Percentiles rank a stretch among this genome's conserved stretches.
Conservation (phyloP, 257 asterid genomes). For the Echium plantagineum region DNA sequence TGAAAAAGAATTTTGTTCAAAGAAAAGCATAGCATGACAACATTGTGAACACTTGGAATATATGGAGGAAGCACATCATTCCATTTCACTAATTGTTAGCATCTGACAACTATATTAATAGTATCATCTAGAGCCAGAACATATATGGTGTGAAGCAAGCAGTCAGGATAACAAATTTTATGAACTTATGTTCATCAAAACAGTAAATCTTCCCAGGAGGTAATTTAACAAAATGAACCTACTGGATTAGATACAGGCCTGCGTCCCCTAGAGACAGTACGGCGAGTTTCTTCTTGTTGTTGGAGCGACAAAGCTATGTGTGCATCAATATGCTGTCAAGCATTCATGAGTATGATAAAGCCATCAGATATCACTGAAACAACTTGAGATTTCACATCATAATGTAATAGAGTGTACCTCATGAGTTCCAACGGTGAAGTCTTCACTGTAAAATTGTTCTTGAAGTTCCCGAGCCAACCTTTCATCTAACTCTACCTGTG, state of each 20-base stretch:
- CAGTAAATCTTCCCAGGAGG: background rate
- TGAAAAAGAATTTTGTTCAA: background rate
- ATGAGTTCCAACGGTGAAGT: slow-evolving; percentile 29
- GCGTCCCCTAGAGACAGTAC: slow-evolving; percentile 28
- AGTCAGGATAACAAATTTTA: background rate
- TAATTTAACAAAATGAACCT: slow-evolving; percentile 17
- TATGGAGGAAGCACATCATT: background rate
- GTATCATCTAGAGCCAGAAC: background rate
- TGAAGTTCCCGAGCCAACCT: slow-evolving; percentile 85
- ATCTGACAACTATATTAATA: background rate
- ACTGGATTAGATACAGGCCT: slow-evolving; percentile 30
- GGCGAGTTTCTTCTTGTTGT: slow-evolving; percentile 32
- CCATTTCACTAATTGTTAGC: background rate
- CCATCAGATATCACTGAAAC: slow-evolving; percentile 6
- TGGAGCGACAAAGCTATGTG: slow-evolving; percentile 43
- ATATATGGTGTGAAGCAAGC: background rate
- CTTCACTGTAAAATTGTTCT: slow-evolving; percentile 74
- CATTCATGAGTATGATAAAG: slow-evolving; percentile 4
- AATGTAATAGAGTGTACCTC: slow-evolving; percentile 35
- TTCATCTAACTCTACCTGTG: slow-evolving; percentile 89
- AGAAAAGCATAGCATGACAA: background rate
- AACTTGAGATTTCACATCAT: background rate
- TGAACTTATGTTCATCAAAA: background rate
- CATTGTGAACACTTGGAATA: background rate
- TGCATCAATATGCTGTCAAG: slow-evolving; percentile 43